Base-by-base conservation (phyloP, 768 basidiomycete genomes). In the Tricholoma terreum region DNA sequence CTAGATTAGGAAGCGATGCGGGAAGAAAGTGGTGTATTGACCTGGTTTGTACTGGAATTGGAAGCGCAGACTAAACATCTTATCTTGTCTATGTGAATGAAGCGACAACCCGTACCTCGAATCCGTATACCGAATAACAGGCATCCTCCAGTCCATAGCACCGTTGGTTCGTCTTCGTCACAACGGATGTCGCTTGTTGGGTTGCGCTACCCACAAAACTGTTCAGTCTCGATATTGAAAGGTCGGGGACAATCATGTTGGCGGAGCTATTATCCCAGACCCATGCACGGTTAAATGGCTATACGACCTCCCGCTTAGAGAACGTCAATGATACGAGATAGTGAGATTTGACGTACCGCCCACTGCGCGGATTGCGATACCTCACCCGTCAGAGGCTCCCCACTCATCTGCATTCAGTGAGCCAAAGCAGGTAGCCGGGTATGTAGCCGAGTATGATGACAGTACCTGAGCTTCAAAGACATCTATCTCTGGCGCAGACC, bases 401-500 rank as follows among this genome's bases (percentile, higher is more conserved):
- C 80, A 54, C 67, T 80, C 65, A 76, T 80, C 85, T 71, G 73
- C 68, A 58, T 73, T 71, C 27, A 69, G 61, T 49, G 75, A 74
- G 35, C 12, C 50, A 48, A 57, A 21, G 33, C n/a, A 40, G 49
- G 1, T 38, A 12, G 34, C 69, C 52, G 58, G 24, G 33, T 14
- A 40, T 51, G 1, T 38, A 12, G 34, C 69, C 52, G 58, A 36
- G 11, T 33, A 55, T 34, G 10, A 56, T 15, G 9, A 17, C 10
- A 63, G 67, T 67, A 67, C 80, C 71, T 89, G 86, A 30, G 92
- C 91, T 72, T 94, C 93, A 58, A 94, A 84, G 42, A 94, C 71
- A 69, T 94, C 93, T 58, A 94, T 93, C 69, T 94, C 92, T 3
- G 92, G 92, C 22, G 92, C 89, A 21, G 86, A 72, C 27, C 93